Base-by-base conservation (phyloP, 352 stramenopile genomes). In the Phytophthora ohioensis region DNA sequence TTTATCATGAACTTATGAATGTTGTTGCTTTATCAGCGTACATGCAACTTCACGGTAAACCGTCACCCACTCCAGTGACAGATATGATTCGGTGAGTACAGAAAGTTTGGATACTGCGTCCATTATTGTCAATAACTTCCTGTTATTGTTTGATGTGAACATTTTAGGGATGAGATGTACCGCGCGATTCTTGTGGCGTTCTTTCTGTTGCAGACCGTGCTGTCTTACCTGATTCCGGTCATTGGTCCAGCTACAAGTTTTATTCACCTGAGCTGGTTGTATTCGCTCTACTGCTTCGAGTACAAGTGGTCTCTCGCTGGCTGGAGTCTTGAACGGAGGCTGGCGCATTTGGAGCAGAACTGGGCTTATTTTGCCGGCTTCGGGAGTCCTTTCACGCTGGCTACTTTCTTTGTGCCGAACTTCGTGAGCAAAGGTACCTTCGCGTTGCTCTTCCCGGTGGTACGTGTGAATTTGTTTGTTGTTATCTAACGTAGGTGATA, bases 351-450 rank as follows among this genome's bases (percentile, higher is more conserved):
- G 45, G 90, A 96, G 76, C 79, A 94, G 53, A 92, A 96, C 65
- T 96, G 90, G 90, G 88, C 88, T 9, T 96, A 95, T 39, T 96
- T 96, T 67, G 88, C 88, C 30, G 90, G 88, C 1, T 97, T 97
- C 68, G 90, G 90, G 5, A 91, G 85, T 55, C 90, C 90, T 8
- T 97, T 95, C 48, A 97, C 90, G 17, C 70, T 97, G 34, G 90
- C 90, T 30, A 97, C 90, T 7, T 97, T 95, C 66, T 97, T 97
- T 58, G 87, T 94, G 15, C 88, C 88, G 3, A 97, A 97, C 62
- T 97, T 97, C 73, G 87, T 97, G 55, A 95, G 87, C 84, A 95
- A 95, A 73, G 90, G 90, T 68, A 93, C 95, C 52, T 97, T 95
- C 42, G 90, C 90, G 5, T 67, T 97, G 57, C 79, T 97, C 9